Conservation (phyloP, 2,329 filamentous ascomycete genomes). For the Hyphodiscus sp. region DNA sequence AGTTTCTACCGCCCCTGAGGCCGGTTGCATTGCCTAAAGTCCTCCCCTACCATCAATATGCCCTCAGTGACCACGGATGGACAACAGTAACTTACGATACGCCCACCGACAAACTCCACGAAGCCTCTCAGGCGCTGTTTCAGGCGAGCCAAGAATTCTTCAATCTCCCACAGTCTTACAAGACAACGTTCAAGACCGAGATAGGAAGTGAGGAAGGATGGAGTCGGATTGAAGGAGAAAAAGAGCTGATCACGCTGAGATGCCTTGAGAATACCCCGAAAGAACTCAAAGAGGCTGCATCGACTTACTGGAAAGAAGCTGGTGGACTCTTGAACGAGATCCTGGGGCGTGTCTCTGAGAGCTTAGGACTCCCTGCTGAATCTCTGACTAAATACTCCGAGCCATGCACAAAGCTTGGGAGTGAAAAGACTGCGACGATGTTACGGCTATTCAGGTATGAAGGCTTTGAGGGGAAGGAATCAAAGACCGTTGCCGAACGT, state of each 20-base stretch:
- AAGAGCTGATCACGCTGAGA: constrained; percentile 24
- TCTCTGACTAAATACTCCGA: constrained; percentile 19
- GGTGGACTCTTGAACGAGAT: constrained; percentile 16
- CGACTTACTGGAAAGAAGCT: constrained; percentile 16
- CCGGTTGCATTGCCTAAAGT: constrained; percentile 14
- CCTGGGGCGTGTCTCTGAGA: constrained; percentile 16
- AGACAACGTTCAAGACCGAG: constrained; percentile 15
- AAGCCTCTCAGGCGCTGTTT: constrained; percentile 15
- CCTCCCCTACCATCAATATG: constrained; percentile 12
- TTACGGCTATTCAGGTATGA: constrained; percentile 25
- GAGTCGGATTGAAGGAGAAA: constrained; percentile 22
- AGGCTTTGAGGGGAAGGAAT: constrained; percentile 8
- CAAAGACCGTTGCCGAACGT: constrained; percentile 23
- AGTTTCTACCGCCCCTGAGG: constrained; percentile 7
- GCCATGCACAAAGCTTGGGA: constrained; percentile 13
- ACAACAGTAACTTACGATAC: constrained; percentile 15
- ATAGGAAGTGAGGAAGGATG: constrained; percentile 23
- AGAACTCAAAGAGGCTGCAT: constrained; percentile 14
- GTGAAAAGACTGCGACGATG: constrained; percentile 19
- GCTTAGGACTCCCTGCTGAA: constrained; percentile 18
- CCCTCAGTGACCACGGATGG: constrained; percentile 22
- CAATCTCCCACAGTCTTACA: constrained; percentile 16
- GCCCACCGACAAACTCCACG: constrained; percentile 12
- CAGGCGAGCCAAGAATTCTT: constrained; percentile 21
- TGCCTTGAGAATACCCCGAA: constrained; percentile 13